Evolutionary conservation across 257 asterid genomes (phyloP).

Genomic region (Solanum sitiens): DNA sequence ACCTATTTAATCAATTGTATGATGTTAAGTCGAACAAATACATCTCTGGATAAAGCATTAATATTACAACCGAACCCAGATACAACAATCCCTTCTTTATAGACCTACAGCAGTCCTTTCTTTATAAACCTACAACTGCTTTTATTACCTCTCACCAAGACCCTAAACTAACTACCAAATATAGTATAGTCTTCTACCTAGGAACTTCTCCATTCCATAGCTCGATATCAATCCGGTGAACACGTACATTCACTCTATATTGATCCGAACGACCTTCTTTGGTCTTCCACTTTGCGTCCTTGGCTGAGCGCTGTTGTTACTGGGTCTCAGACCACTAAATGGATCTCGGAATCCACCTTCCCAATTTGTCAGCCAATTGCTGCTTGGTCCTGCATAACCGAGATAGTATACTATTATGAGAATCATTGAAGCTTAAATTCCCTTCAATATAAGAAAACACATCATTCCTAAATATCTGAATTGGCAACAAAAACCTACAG

Average conservation of each 20-base stretch:
- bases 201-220: neutral
- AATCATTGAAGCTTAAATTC: neutral
- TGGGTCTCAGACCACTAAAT: slow-evolving; percentile 6
- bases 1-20: neutral
- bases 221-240: neutral
- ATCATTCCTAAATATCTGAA: neutral
- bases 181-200: neutral
- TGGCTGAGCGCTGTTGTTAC: neutral
- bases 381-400: slow-evolving; percentile 18
- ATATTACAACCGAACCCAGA: neutral
- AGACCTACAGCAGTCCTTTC: neutral
- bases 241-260: slow-evolving; percentile 34
- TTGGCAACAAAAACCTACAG: neutral
- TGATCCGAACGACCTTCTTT: slow-evolving; percentile 45
- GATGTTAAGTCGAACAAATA: neutral
- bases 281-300: slow-evolving; percentile 24
- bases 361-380: slow-evolving; percentile 11
- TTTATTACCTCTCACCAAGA: neutral
- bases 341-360: slow-evolving; percentile 18
- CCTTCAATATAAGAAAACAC: neutral
- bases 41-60: neutral
- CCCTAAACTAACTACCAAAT: neutral
- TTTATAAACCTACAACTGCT: neutral
- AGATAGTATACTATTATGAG: neutral
- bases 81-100: neutral